Conservation (phyloP, 108 stramenopile species). For the Ochromonas danica region DNA sequence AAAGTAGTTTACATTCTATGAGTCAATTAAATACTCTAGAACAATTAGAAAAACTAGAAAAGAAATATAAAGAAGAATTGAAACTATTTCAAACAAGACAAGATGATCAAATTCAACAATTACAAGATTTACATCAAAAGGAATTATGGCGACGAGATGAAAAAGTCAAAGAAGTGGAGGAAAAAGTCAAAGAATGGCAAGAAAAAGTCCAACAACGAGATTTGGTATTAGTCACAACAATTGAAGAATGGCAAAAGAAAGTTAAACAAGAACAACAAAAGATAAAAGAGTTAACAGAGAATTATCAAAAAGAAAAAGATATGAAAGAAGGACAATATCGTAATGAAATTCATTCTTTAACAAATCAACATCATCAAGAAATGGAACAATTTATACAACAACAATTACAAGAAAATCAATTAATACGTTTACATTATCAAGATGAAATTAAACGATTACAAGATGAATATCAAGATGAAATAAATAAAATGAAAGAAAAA, state of each 20-base stretch:
- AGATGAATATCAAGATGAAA: neutral
- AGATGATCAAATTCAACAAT: neutral
- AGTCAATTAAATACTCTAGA: neutral
- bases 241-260: constrained; percentile 1
- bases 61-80: neutral
- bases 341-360: neutral
- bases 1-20: neutral
- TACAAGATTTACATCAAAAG: neutral
- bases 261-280: neutral
- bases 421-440: neutral
- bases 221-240: neutral
- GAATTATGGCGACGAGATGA: neutral
- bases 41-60: neutral
- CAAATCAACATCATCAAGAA: neutral
- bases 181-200: neutral
- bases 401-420: neutral
- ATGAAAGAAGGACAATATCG: neutral
- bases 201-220: neutral
- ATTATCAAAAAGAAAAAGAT: neutral
- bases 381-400: neutral
- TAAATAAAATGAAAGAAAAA: neutral
- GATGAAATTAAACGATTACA: neutral
- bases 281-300: neutral
- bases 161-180: neutral
- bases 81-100: neutral